Evolutionary conservation across 2,329 filamentous ascomycete species (phyloP).

Genomic region (Pseudogymnoascus sp.): DNA sequence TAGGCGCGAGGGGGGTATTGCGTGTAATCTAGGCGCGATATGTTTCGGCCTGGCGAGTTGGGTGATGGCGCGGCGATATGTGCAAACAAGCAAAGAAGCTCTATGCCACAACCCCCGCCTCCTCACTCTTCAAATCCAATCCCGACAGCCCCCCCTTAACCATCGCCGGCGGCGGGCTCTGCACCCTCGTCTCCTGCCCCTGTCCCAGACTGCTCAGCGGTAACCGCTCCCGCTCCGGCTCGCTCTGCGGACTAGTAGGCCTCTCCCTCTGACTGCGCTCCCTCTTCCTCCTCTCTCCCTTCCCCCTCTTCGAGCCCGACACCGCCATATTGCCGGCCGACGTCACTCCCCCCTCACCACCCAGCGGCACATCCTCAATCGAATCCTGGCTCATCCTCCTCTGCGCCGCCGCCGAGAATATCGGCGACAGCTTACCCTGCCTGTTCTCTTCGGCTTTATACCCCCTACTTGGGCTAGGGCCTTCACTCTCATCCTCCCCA

Average conservation of each 20-base stretch:
- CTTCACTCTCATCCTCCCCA: neutral
- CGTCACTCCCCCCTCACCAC: neutral
- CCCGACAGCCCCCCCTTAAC: neutral
- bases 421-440: neutral
- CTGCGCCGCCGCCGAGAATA: neutral
- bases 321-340: neutral
- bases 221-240: neutral
- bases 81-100: neutral
- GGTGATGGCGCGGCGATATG: neutral
- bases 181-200: neutral
- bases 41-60: neutral
- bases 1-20: neutral
- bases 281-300: neutral
- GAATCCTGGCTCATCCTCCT: slow-evolving; percentile 1
- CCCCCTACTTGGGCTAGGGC: neutral
- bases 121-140: neutral
- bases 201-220: neutral
- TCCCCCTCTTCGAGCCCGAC: neutral
- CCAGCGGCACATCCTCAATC: neutral
- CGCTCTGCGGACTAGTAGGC: neutral
- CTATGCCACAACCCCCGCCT: neutral
- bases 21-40: neutral
- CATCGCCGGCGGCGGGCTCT: neutral
- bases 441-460: neutral
- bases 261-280: neutral